Evolutionary conservation across 148 eudicot genomes (phyloP).

Genomic region (Rhododendron ferrugineum): DNA sequence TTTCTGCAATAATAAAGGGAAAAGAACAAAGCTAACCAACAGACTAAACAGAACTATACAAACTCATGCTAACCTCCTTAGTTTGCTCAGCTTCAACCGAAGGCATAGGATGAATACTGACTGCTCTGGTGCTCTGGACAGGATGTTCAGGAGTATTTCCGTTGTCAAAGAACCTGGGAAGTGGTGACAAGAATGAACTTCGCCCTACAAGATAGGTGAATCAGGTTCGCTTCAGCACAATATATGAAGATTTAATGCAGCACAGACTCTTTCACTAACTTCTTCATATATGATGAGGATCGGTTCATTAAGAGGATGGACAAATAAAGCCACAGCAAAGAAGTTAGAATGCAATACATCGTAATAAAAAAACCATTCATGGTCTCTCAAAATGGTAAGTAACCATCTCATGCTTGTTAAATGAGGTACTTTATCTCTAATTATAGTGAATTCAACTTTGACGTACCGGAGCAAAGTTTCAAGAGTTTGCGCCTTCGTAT

Average conservation of each 20-base stretch:
- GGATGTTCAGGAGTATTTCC: constrained; percentile 31
- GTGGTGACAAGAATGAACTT: constrained; percentile 36
- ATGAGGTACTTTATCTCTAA: not conserved
- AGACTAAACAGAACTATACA: not conserved
- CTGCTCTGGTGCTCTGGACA: constrained; percentile 26
- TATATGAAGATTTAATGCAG: not conserved
- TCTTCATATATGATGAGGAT: not conserved
- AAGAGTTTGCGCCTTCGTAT: constrained; percentile 41
- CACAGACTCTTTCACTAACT: not conserved
- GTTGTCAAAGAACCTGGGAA: constrained; percentile 28
- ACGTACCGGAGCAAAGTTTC: constrained; percentile 42
- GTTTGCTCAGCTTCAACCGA: constrained; percentile 30
- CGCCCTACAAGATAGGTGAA: constrained; percentile 34
- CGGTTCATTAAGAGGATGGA: not conserved
- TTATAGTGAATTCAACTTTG: not conserved
- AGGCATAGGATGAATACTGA: constrained; percentile 49
- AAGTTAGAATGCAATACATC: not conserved
- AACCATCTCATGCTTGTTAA: not conserved
- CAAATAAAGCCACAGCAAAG: not conserved
- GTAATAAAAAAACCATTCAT: not conserved
- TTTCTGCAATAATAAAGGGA: not conserved
- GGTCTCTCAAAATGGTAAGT: not conserved
- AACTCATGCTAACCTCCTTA: constrained; percentile 35
- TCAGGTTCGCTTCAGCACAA: not conserved
- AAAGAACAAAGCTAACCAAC: not conserved